Evolutionary conservation across 1,284 basidiomycete species (phyloP), one percentile per base, ranked within the genome.

Genomic region (Ustilago cynodontis): DNA sequence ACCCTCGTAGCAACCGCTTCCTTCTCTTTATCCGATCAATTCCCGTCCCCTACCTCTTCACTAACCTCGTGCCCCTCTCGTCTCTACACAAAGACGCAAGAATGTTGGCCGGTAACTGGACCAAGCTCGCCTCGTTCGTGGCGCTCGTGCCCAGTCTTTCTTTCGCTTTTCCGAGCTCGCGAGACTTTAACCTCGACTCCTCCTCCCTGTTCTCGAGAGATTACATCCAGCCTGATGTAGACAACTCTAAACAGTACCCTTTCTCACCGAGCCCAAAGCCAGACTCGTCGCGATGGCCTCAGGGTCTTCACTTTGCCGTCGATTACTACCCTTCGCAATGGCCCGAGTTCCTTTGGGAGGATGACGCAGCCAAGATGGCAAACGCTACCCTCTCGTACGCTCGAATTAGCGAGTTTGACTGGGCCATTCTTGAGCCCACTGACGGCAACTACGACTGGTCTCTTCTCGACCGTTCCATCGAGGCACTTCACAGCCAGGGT

Each of bases 171-270:
- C 71, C 71, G 1, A 59, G 65, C 51, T 45, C 56, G 26, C 53
- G 58, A 31, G 71, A 69, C 51, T 65, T 65, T n/a, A 33, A 62
- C 29, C 63, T 94, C 82, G 96, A 99, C 77, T 89, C 98, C 1
- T 98, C 94, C 85, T 93, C 98, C 66, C 89, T 99, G 9, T 91
- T 98, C 53, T 94, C 95, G 1, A 98, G 96, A 79, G 96, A 99
- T 86, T 98, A 98, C 87, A 91, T 98, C 29, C 94, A 96, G 78
- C 95, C 94, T 1, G 68, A 66, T 47, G 45, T 68, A 5, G 68
- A 76, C 60, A 56, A 59, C 41, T 58, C 56, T 24, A 54, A 52
- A 35, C 28, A 57, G 4, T 57, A 60, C 41, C 41, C 64, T 11
- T 71, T 64, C 26, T 47, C 56, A 10, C 41, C 45, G 8, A 67